These are phyloP conservation scores for Ploettnerulaceae sp. DNA, from an alignment of 2,329 filamentous ascomycete species.

Conservation along the genomic window DNA sequence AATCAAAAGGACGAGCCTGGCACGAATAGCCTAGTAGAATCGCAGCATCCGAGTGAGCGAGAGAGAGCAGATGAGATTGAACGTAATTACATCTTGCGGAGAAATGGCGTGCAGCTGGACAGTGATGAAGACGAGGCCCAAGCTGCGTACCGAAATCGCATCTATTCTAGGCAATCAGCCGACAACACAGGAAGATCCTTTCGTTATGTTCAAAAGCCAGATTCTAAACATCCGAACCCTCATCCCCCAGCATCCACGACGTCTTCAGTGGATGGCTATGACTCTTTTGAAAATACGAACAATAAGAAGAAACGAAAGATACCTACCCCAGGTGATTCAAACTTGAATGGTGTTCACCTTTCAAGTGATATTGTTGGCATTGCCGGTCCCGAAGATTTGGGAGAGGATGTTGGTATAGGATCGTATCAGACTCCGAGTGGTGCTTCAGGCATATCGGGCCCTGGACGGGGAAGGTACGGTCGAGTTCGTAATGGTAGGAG, in stretches of 20 bases:
- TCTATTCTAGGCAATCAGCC: conserved; percentile 44
- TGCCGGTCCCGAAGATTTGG: conserved; percentile 41
- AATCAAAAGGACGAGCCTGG: conserved; percentile 34
- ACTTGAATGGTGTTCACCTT: conserved; percentile 39
- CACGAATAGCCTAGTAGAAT: conserved; percentile 30
- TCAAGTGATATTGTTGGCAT: conserved; percentile 63
- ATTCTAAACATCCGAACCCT: conserved; percentile 44
- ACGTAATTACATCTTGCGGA: conserved; percentile 40
- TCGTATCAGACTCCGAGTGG: conserved; percentile 54
- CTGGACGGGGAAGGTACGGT: conserved; percentile 80
- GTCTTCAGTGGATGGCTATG: conserved; percentile 80
- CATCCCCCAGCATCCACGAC: conserved; percentile 62
- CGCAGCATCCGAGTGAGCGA: conserved; percentile 29
- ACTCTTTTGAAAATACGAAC: conserved; percentile 96
- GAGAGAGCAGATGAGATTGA: conserved; percentile 32
- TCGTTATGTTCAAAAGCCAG: conserved; percentile 41
- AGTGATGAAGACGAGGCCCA: conserved; percentile 62
- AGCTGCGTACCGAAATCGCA: conserved; percentile 30
- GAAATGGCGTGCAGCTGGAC: conserved; percentile 51
- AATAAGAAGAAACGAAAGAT: conserved; percentile 99
- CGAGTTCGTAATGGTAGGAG: conserved; percentile 58
- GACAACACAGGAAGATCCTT: conserved; percentile 42
- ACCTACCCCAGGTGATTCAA: conserved; percentile 74
- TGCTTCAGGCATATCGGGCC: conserved; percentile 72
- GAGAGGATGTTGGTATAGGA: conserved; percentile 41